Evolutionary conservation across 225 moss, liverwort and hornwort species (phyloP).

Genomic region (Neckera pumila): DNA sequence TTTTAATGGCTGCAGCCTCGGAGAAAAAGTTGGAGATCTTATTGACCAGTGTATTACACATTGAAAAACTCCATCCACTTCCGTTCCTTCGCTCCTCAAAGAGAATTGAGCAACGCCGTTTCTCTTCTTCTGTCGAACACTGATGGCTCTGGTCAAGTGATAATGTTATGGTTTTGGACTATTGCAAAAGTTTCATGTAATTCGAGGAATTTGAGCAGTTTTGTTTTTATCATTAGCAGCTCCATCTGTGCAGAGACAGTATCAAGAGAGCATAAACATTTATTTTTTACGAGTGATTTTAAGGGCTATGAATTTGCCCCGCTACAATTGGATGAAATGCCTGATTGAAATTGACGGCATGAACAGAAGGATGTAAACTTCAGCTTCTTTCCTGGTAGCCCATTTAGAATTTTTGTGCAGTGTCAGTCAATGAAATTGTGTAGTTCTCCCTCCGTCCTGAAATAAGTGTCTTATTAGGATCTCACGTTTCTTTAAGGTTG

Average conservation of each 20-base stretch:
- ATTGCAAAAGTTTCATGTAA: neutral
- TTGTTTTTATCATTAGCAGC: neutral
- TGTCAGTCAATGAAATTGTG: neutral
- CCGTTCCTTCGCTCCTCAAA: neutral
- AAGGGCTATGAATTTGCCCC: neutral
- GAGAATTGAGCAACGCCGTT: neutral
- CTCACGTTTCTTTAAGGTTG: neutral
- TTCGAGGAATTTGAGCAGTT: neutral
- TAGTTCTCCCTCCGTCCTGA: neutral
- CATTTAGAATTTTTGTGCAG: neutral
- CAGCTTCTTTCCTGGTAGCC: neutral
- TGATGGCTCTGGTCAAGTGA: neutral
- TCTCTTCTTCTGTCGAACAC: neutral
- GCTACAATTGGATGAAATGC: neutral
- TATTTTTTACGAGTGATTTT: neutral
- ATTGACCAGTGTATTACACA: neutral
- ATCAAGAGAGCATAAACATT: neutral
- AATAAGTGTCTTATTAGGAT: neutral
- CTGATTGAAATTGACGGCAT: neutral
- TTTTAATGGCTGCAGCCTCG: neutral
- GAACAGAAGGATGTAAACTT: neutral
- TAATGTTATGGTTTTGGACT: neutral
- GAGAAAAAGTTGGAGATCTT: neutral
- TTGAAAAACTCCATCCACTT: neutral
- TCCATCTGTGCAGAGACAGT: neutral